Evolutionary conservation across 106 monocot species (phyloP).

Genomic region (Acorus calamus): DNA sequence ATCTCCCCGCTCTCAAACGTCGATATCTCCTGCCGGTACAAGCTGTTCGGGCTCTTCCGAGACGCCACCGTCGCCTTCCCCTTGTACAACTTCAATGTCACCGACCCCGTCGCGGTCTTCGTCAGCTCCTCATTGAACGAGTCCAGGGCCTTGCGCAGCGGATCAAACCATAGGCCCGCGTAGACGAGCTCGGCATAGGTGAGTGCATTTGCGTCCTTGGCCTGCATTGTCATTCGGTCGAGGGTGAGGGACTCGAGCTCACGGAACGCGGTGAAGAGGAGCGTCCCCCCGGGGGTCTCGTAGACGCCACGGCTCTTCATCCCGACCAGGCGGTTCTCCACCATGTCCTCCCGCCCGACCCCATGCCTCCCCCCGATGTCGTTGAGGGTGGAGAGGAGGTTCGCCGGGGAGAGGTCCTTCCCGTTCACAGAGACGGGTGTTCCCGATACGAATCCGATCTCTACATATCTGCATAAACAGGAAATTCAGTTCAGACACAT

Average conservation of each 20-base stretch:
- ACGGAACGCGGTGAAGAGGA: conserved; percentile 50
- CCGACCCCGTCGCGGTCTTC: conserved; percentile 55
- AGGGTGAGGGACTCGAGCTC: conserved; percentile 86
- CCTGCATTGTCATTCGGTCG: conserved; percentile 69
- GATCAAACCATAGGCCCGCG: conserved; percentile 87
- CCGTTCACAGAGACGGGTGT: conserved; percentile 75
- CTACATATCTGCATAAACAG: conserved; percentile 45
- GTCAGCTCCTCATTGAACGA: conserved; percentile 80
- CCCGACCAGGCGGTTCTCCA: conserved; percentile 90
- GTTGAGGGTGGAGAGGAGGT: conserved; percentile 60
- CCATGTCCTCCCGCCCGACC: conserved; percentile 88
- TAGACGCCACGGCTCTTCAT: conserved; percentile 97
- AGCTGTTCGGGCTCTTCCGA: conserved; percentile 57
- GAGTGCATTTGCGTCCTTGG: conserved; percentile 65
- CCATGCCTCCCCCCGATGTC: conserved; percentile 75
- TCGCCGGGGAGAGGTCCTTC: conserved; percentile 61
- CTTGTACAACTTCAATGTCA: conserved; percentile 84
- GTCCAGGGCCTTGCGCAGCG: conserved; percentile 68
- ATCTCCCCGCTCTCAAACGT: conserved; percentile 84
- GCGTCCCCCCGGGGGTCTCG: conserved; percentile 94
- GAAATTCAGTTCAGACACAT: not conserved
- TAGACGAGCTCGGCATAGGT: conserved; percentile 92
- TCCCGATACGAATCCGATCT: conserved; percentile 67
- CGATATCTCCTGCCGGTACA: conserved; percentile 88
- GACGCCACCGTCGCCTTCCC: conserved; percentile 55